Evolutionary conservation across 768 basidiomycete genomes (phyloP).

Genomic region (Hericium erinaceus): DNA sequence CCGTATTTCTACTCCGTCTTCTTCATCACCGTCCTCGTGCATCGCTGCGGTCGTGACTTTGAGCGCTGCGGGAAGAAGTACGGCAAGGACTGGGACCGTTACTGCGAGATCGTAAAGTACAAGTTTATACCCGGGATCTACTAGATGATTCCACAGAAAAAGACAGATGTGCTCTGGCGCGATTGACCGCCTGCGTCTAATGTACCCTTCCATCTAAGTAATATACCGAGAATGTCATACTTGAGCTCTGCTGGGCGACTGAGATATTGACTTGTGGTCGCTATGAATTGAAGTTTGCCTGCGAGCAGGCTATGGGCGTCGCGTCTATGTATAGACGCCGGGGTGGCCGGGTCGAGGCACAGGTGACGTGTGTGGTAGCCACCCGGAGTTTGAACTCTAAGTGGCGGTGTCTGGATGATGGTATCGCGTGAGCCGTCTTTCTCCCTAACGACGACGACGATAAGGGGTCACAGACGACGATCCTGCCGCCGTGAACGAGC

Average conservation of each 20-base stretch:
- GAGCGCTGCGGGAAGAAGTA: slow-evolving; percentile 90
- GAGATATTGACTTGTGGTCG: no score
- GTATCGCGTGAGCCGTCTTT: background rate
- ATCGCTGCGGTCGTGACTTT: slow-evolving; percentile 90
- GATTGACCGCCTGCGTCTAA: no score
- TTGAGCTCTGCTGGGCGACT: no score
- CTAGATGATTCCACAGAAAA: slow-evolving; percentile 25
- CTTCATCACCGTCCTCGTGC: slow-evolving; percentile 88
- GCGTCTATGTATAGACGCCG: no score
- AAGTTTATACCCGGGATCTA: slow-evolving; percentile 87
- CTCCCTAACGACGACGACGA: background rate
- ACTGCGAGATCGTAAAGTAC: slow-evolving; percentile 81
- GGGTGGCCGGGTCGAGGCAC: no score
- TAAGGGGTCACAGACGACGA: background rate
- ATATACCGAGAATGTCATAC: no score
- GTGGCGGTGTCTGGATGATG: slow-evolving; percentile 5
- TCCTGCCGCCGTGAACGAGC: background rate
- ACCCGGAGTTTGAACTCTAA: no score
- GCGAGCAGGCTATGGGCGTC: no score
- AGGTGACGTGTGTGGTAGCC: no score
- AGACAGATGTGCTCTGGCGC: no score
- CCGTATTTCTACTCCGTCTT: slow-evolving; percentile 97
- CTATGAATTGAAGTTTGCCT: no score
- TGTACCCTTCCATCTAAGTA: no score
- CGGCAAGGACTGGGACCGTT: slow-evolving; percentile 90